Evolutionary conservation across 371 early-diverging fungal species (phyloP), one percentile per base, ranked within the genome.

Genomic region (Funneliformis caledonium): DNA sequence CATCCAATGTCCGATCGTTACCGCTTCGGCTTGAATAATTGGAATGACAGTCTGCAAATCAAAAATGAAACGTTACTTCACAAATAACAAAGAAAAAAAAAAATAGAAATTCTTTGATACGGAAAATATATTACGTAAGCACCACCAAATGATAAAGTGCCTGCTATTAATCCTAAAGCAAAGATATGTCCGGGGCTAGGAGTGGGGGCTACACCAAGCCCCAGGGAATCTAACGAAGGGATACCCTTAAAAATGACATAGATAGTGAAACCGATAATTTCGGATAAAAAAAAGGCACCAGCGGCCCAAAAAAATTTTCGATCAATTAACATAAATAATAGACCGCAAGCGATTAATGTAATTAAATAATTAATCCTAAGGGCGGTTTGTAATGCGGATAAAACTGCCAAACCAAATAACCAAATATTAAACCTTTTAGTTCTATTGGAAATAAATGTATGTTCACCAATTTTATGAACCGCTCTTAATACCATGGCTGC

Each of bases 21-120:
- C 87, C 11, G 88, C 87, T 80, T 88, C 88, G 22, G 84, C 86
- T 79, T 84, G 81, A 9, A 88, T 72, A 50, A 88, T 86, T 6
- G 88, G 88, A 19, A 88, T 88, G 33, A 85, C 48, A 7, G 88
- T 88, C 75, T 78, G 37, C 37, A 2, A 37, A 37, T 37, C 1
- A 37, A 37, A 37, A 37, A 37, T 37, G 37, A 37, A 37, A 37
- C 37, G 37, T 37, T 37, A 37, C 3, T 37, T 37, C 37, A 2
- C 5, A n/a, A 14, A 19, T 19, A 37, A 37, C 37, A 31, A 7
- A 14, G 22, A 42, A 16, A 74, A 37, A 59, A 60, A 60, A 6
- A 33, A 59, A 14, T 60, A 37, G n/a, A 43, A 31, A 22, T 60
- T 37, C 12, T 1, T n/a, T 74, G 2, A 50, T 42, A n/a, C 19